Evolutionary conservation across 2,329 filamentous ascomycete genomes (phyloP).

Genomic region (Pyrenophora tritici-repentis): DNA sequence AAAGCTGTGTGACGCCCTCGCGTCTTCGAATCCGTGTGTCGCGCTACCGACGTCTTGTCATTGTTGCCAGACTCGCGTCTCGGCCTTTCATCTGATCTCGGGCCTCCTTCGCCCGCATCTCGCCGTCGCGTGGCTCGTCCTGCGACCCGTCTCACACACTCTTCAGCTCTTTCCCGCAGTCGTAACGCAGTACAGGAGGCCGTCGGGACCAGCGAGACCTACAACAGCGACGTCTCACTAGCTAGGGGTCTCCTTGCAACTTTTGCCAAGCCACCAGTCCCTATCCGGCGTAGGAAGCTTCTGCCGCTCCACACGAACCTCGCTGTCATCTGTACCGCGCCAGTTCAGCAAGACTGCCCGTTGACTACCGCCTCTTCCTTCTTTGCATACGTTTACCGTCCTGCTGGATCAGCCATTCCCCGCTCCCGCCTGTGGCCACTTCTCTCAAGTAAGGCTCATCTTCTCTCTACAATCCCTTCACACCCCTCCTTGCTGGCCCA

Average conservation of each 20-base stretch:
- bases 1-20: conserved; percentile 10
- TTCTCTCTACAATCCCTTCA: conserved; percentile 1
- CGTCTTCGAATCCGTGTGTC: not conserved
- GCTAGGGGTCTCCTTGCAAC: conserved; percentile 24
- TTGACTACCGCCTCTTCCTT: conserved; percentile 29
- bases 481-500: conserved; percentile 9
- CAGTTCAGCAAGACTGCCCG: conserved; percentile 30
- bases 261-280: conserved; percentile 30
- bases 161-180: conserved; percentile 9
- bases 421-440: conserved; percentile 32
- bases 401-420: conserved; percentile 27
- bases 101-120: conserved; percentile 8
- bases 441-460: conserved; percentile 35
- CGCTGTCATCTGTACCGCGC: conserved; percentile 35
- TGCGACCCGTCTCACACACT: conserved; percentile 7
- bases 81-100: conserved; percentile 7
- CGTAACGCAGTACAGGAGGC: too few species aligned
- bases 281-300: conserved; percentile 22
- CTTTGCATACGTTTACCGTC: conserved; percentile 32
- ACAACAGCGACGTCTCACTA: conserved; percentile 17
- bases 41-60: not conserved
- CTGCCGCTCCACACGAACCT: conserved; percentile 26
- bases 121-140: conserved; percentile 8
- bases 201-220: conserved; percentile 8
- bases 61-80: conserved; percentile 6